Base-by-base conservation (phyloP, 768 basidiomycete species). In the Boletales sp. region DNA sequence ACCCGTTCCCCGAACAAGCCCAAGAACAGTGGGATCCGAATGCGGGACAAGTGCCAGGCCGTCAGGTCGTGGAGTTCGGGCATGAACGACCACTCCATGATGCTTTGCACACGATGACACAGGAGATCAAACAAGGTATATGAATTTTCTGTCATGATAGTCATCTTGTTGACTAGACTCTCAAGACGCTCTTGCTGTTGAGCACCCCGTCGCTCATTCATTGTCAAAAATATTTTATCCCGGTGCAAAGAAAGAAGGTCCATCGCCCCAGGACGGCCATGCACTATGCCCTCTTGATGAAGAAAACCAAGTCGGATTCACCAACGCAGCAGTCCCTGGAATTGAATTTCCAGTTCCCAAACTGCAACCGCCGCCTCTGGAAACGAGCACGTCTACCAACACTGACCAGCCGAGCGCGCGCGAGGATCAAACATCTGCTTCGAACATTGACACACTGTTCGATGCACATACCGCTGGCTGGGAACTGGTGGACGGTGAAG, bases 1-100 rank as follows among this genome's bases (percentile, higher is more conserved):
- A 75, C 8, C 46, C 74, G 75, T 46, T 61, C 74, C 4, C 74
- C 77, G 47, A 64, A 78, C 56, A 33, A 31, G 75, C 79, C 41
- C 75, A 83, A 56, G 75, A 82, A 40, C 67, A 72, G 30, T 89
- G 87, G 87, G 87, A 91, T 64, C 87, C 88, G 2, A 82, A 86
- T 55, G 64, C 70, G 4, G 84, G 91, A 63, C 86, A 92, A 65
- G 65, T 74, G 53, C 69, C 75, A 8, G 66, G 61, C 28, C 52
- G 12, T 19, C 76, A 74, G 8, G 71, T 78, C 5, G 74, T 72
- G 8, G 76, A 76, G 12, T 68, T 77, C 2, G 73, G 68, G 1
- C 66, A 69, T 47, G 68, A 65, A 17, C 67, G 68, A 19, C 62
- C 68, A n/a, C 42, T 62, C 9, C 65, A 63, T 13, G 53, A 62